Conservation (phyloP, 306 rosid genomes). For the Malus sylvestris region DNA sequence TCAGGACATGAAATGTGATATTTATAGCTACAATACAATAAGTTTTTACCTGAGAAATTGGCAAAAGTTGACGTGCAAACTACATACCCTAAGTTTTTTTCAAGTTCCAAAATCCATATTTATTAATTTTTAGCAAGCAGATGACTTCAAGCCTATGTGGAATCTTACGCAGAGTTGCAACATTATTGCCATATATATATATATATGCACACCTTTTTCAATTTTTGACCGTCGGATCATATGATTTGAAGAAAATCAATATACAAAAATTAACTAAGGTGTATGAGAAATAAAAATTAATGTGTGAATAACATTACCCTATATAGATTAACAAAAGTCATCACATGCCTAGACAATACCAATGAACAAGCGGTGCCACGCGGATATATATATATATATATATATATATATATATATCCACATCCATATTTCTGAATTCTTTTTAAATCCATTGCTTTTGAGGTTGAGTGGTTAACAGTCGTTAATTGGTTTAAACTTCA, state of each 20-base stretch:
- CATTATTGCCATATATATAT: background rate
- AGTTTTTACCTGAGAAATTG: background rate
- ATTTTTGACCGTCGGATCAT: too few species aligned
- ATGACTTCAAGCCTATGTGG: background rate
- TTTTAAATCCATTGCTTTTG: background rate
- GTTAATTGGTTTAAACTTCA: background rate
- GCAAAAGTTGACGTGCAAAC: background rate
- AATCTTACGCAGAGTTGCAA: background rate
- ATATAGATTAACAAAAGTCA: too few species aligned
- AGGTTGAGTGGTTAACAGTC: background rate
- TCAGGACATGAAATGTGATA: background rate
- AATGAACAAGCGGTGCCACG: background rate
- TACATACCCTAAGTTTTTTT: background rate
- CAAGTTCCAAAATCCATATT: background rate
- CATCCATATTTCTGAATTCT: background rate
- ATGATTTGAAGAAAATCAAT: too few species aligned
- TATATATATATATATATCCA: too few species aligned
- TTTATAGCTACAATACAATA: background rate
- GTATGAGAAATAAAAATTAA: too few species aligned
- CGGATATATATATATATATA: too few species aligned
- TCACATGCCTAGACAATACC: background rate
- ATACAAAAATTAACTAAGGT: too few species aligned
- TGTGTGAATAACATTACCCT: too few species aligned
- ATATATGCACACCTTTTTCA: too few species aligned
- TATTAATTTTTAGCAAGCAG: background rate